Evolutionary conservation across 768 basidiomycete genomes (phyloP).

Genomic region (Pleurotus sapidus): DNA sequence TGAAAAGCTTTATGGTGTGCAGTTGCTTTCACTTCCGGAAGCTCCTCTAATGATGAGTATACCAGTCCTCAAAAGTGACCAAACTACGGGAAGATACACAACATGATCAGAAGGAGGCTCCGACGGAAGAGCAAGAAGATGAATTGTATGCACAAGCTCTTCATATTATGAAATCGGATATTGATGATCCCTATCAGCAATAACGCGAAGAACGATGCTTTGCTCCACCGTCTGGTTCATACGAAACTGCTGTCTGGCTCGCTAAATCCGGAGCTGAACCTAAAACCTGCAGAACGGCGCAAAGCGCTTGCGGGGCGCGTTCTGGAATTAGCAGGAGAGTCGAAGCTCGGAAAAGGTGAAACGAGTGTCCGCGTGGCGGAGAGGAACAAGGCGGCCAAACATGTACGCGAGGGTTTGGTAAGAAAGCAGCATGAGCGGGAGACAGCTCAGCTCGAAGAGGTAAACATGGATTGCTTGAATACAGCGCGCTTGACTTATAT

Average conservation of each 20-base stretch:
- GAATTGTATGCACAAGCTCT: slow-evolving; percentile 40
- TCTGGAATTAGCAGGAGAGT: slow-evolving; percentile 65
- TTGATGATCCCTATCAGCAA: slow-evolving; percentile 42
- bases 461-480: slow-evolving; percentile 22
- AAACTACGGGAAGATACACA: slow-evolving; percentile 43
- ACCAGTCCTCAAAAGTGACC: slow-evolving; percentile 75
- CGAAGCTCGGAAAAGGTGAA: slow-evolving; percentile 77
- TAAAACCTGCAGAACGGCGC: slow-evolving; percentile 64
- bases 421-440: slow-evolving; percentile 59
- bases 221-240: slow-evolving; percentile 77
- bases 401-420: slow-evolving; percentile 65
- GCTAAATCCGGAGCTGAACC: slow-evolving; percentile 53
- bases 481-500: not conserved
- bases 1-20: slow-evolving; percentile 76
- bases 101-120: slow-evolving; percentile 17
- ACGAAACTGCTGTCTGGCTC: slow-evolving; percentile 78
- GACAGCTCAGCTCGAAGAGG: slow-evolving; percentile 64
- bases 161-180: not conserved
- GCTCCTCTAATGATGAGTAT: not conserved
- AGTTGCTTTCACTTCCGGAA: not conserved
- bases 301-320: slow-evolving; percentile 79
- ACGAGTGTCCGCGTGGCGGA: slow-evolving; percentile 55
- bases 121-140: slow-evolving; percentile 45
- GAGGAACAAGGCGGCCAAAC: slow-evolving; percentile 68
- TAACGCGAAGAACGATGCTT: slow-evolving; percentile 73